Conservation (phyloP, 768 basidiomycete genomes). For the Collybiopsis luxurians region DNA sequence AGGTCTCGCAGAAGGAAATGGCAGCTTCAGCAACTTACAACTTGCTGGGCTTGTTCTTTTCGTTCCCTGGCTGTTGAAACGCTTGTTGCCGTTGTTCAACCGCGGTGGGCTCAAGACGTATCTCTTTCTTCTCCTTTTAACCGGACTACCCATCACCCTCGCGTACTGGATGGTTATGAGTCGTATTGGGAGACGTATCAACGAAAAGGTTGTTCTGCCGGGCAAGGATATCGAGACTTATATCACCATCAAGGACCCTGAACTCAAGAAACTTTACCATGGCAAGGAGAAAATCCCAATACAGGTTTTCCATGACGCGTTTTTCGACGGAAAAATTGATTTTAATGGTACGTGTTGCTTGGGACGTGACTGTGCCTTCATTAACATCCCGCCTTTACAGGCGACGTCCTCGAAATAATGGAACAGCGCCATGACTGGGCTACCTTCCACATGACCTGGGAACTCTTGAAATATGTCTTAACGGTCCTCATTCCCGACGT, state of each 20-base stretch:
- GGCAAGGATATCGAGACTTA: slow-evolving; percentile 87
- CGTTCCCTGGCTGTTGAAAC: slow-evolving; percentile 84
- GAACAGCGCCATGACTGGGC: slow-evolving; percentile 97
- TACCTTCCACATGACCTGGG: slow-evolving; percentile 84
- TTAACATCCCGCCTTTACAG: slow-evolving; percentile 34
- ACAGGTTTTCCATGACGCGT: slow-evolving; percentile 97
- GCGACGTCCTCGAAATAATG: slow-evolving; percentile 90
- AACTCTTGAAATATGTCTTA: slow-evolving; percentile 94
- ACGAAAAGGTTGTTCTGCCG: slow-evolving; percentile 83
- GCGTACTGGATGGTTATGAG: slow-evolving; percentile 91
- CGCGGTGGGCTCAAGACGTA: slow-evolving; percentile 87
- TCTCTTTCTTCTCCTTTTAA: slow-evolving; percentile 70
- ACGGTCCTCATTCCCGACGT: slow-evolving; percentile 89
- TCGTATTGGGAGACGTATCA: slow-evolving; percentile 76
- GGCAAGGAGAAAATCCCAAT: slow-evolving; percentile 93
- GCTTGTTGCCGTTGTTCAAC: slow-evolving; percentile 75
- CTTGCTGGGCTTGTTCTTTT: slow-evolving; percentile 74
- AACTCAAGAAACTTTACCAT: slow-evolving; percentile 75
- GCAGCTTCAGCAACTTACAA: slow-evolving; percentile 77
- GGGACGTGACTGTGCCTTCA: slow-evolving; percentile 5
- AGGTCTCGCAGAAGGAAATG: slow-evolving; percentile 84
- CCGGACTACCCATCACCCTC: slow-evolving; percentile 74
- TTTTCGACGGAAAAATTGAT: slow-evolving; percentile 94
- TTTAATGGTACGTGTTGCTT: slow-evolving; percentile 71
- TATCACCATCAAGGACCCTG: slow-evolving; percentile 84